phyloP scores from a whole-genome alignment of 148 eudicot species.

The Pharnaceum exiguum region DNA sequence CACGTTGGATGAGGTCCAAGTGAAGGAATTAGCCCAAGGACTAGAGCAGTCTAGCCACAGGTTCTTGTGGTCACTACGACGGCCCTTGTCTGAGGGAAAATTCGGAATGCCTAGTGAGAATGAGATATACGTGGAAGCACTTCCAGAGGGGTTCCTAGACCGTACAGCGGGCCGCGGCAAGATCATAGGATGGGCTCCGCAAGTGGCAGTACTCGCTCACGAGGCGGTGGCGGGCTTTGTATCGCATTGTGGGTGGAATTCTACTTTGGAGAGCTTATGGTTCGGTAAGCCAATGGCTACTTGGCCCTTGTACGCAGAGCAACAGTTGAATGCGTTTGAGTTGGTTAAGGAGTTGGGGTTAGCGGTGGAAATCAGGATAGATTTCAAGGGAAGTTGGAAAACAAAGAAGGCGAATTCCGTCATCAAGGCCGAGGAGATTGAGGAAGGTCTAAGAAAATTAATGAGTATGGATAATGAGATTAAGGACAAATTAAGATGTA shows the following conservation, averaged over 20 bases:
- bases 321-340: constrained; percentile 24
- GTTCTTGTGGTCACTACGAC: constrained; percentile 50
- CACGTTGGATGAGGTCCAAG: constrained; percentile 27
- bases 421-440: not conserved
- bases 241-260: constrained; percentile 39
- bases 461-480: too few relatives aligned
- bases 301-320: constrained; percentile 31
- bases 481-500: too few relatives aligned
- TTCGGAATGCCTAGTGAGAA: not conserved
- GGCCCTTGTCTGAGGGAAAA: too few relatives aligned
- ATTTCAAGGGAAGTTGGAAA: constrained; percentile 1
- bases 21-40: constrained; percentile 45
- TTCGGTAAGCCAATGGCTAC: constrained; percentile 24
- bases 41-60: constrained; percentile 34
- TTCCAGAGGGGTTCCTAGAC: constrained; percentile 33
- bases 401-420: not conserved
- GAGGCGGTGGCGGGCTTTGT: constrained; percentile 23
- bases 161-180: constrained; percentile 22
- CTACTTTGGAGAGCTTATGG: constrained; percentile 32
- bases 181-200: constrained; percentile 37
- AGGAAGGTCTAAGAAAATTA: not conserved
- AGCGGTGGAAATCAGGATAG: constrained; percentile 26
- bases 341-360: constrained; percentile 21
- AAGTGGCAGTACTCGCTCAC: constrained; percentile 19
- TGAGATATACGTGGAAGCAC: constrained; percentile 6